A percentile compares a stretch with the other conserved stretches of the same genome.
Conservation (phyloP, 768 basidiomycete genomes). For the Polyporus arcularius region DNA sequence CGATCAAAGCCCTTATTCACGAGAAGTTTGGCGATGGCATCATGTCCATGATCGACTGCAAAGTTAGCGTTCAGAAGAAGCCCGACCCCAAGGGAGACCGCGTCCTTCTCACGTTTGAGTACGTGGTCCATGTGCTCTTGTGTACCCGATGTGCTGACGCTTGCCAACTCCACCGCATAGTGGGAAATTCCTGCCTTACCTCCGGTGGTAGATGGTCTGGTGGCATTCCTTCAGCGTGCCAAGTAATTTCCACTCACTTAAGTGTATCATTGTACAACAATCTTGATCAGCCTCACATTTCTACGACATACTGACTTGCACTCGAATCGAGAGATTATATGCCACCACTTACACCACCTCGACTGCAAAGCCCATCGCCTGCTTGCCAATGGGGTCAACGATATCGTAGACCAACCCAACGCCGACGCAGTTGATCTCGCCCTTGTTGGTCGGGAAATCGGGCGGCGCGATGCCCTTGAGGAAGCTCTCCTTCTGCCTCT, state of each 20-base stretch:
- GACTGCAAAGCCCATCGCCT: slow-evolving; percentile 48
- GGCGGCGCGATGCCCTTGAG: slow-evolving; percentile 62
- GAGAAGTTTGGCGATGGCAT: slow-evolving; percentile 91
- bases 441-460: slow-evolving; percentile 60
- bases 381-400: slow-evolving; percentile 32
- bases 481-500: slow-evolving; percentile 64
- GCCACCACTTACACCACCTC: slow-evolving; percentile 18
- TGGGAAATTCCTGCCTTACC: slow-evolving; percentile 78
- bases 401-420: slow-evolving; percentile 44
- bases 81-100: slow-evolving; percentile 79
- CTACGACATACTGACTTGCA: neutral
- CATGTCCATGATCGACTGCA: slow-evolving; percentile 89
- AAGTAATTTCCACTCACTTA: neutral
- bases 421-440: slow-evolving; percentile 42
- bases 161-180: slow-evolving; percentile 35
- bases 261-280: no score
- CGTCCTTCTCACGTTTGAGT: slow-evolving; percentile 81
- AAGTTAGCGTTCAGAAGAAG: slow-evolving; percentile 66
- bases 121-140: slow-evolving; percentile 30
- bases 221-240: neutral
- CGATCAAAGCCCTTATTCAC: slow-evolving; percentile 81
- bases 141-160: neutral
- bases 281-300: neutral
- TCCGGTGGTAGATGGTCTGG: slow-evolving; percentile 51
- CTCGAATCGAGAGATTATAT: neutral